These are phyloP conservation scores for Vitis hybrid DNA, from an alignment of 177 flowering plant genomes.

Conservation along the genomic window DNA sequence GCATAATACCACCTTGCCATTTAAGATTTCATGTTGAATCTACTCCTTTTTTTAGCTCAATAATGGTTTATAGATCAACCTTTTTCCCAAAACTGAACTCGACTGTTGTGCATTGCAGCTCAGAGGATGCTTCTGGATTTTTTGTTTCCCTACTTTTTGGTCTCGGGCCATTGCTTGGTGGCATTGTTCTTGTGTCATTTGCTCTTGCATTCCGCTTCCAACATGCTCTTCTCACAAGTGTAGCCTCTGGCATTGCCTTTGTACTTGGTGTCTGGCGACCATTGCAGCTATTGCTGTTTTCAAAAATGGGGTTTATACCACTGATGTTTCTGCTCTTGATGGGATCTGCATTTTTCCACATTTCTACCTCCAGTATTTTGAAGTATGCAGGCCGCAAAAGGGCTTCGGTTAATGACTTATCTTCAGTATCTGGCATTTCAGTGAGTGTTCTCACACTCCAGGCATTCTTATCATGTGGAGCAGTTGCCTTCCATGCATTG, in stretches of 20 bases:
- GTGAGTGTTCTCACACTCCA: constrained; percentile 75
- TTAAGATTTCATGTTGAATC: too few species aligned
- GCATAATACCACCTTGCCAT: too few species aligned
- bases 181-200: constrained; percentile 62
- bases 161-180: constrained; percentile 91
- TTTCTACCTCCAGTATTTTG: constrained; percentile 42
- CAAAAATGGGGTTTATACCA: constrained; percentile 67
- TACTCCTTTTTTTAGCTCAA: too few species aligned
- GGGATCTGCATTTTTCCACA: constrained; percentile 53
- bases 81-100: constrained; percentile 3
- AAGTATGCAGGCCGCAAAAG: constrained; percentile 48
- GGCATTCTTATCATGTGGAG: constrained; percentile 75
- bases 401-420: constrained; percentile 48
- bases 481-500: constrained; percentile 78
- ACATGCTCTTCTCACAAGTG: constrained; percentile 81
- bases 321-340: constrained; percentile 42
- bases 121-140: constrained; percentile 83
- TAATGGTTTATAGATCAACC: too few species aligned
- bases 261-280: constrained; percentile 92
- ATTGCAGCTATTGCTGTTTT: constrained; percentile 62
- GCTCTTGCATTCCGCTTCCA: constrained; percentile 75
- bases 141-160: constrained; percentile 87
- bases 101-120: constrained; percentile 42
- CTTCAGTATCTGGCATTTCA: constrained; percentile 42
- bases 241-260: constrained; percentile 90